Conservation (phyloP, 2,329 filamentous ascomycete species). For the Exophiala spinifera region DNA sequence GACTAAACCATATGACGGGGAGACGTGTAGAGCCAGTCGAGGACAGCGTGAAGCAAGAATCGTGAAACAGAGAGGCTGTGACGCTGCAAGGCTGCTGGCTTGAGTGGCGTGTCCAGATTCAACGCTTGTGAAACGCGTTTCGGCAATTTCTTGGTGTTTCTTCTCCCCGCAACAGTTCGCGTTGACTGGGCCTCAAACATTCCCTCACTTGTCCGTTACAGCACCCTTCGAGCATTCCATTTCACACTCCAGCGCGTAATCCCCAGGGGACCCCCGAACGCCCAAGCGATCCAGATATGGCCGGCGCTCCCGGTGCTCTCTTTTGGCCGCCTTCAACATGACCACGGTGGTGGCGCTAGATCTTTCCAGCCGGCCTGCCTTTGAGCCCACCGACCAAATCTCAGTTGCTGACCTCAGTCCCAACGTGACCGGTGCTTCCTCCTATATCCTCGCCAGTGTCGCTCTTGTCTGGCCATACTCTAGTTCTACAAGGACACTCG, state of each 20-base stretch:
- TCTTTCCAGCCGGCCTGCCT: conserved; percentile 1
- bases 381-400: conserved; percentile 12
- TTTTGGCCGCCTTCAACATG: conserved; percentile 12
- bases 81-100: not conserved
- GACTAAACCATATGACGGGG: too few species aligned
- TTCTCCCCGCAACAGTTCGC: conserved; percentile 13
- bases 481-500: conserved; percentile 67
- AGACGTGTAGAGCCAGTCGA: not conserved
- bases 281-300: conserved; percentile 12
- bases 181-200: conserved; percentile 9
- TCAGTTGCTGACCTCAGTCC: conserved; percentile 43
- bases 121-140: conserved; percentile 13
- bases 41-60: not conserved
- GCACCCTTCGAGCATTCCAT: conserved; percentile 4
- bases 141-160: not conserved
- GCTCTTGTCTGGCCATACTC: conserved; percentile 92
- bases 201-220: conserved; percentile 3
- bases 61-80: conserved; percentile 3
- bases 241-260: not conserved
- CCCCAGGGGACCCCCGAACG: not conserved
- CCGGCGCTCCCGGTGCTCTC: not conserved
- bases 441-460: conserved; percentile 64
- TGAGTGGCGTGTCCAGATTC: too few species aligned
- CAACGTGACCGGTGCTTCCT: conserved; percentile 29
- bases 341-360: conserved; percentile 12